These are phyloP conservation scores for Tremella yokohamensis DNA, from an alignment of 768 basidiomycete genomes.

Conservation along the genomic window DNA sequence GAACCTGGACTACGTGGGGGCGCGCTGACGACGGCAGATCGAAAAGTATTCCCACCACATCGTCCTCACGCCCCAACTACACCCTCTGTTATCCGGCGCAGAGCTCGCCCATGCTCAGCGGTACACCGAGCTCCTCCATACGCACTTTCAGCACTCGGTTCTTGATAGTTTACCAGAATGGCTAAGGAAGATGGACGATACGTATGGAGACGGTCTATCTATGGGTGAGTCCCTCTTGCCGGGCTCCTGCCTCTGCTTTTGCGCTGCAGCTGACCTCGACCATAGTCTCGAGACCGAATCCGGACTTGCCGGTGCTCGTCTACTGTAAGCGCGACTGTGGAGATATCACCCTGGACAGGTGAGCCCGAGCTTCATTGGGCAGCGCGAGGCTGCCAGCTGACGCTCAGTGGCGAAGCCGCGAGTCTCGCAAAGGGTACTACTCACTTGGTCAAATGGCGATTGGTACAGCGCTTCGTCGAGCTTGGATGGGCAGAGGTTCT, in stretches of 20 bases:
- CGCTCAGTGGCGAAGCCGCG: conserved; percentile 61
- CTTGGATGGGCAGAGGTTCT: conserved; percentile 49
- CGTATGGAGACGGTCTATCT: conserved; percentile 68
- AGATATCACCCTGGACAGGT: conserved; percentile 53
- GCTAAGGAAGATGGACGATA: conserved; percentile 74
- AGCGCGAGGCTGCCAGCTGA: neutral
- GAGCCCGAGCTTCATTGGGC: conserved; percentile 19
- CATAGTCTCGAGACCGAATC: conserved; percentile 74
- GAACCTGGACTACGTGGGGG: no score
- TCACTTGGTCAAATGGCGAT: conserved; percentile 69
- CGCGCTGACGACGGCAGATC: conserved; percentile 60
- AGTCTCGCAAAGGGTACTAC: conserved; percentile 78
- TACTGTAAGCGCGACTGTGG: conserved; percentile 68
- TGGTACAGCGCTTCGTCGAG: conserved; percentile 59
- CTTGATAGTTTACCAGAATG: conserved; percentile 75
- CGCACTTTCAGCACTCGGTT: conserved; percentile 74
- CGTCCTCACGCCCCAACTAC: conserved; percentile 64
- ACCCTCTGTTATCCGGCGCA: conserved; percentile 73
- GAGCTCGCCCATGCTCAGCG: conserved; percentile 61
- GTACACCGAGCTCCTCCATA: conserved; percentile 70
- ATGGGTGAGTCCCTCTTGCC: conserved; percentile 47
- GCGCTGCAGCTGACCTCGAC: neutral
- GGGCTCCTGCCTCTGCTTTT: conserved; percentile 1
- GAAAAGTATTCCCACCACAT: conserved; percentile 83
- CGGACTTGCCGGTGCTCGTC: conserved; percentile 71